These are phyloP conservation scores for Paraphoma chrysanthemicola DNA, from an alignment of 2,329 filamentous ascomycete genomes.

Conservation along the genomic window DNA sequence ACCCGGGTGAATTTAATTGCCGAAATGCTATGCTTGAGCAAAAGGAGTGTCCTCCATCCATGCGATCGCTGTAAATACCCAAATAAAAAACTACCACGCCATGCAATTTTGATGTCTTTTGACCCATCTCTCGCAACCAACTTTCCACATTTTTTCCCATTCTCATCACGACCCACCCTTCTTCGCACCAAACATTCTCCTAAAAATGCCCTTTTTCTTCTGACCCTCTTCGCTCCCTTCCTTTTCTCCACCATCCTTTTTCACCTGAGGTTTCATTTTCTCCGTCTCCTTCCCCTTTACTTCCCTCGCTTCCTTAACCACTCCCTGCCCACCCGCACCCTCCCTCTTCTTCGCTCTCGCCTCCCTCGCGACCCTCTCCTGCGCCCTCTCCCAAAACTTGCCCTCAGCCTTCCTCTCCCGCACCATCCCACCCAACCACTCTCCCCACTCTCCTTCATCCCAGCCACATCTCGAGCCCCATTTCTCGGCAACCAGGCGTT, in stretches of 20 bases:
- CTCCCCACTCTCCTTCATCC: constrained; percentile 33
- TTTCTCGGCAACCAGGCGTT: constrained; percentile 25
- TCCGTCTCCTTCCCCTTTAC: constrained; percentile 10
- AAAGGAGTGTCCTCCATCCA: not conserved
- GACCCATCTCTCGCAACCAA: too few relatives aligned
- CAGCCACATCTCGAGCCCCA: constrained; percentile 25
- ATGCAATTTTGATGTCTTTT: too few relatives aligned
- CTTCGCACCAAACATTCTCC: constrained; percentile 22
- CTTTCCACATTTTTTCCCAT: too few relatives aligned
- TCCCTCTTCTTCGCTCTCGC: constrained; percentile 9
- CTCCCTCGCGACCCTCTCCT: constrained; percentile 35
- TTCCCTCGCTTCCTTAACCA: constrained; percentile 5
- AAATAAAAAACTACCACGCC: not conserved
- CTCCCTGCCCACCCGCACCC: not conserved
- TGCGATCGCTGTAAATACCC: not conserved
- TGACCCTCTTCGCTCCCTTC: constrained; percentile 3
- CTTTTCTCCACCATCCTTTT: not conserved
- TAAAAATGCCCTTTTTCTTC: constrained; percentile 19
- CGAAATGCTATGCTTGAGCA: too few relatives aligned
- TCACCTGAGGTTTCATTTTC: not conserved
- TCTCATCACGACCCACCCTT: not conserved
- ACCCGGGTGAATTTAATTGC: too few relatives aligned
- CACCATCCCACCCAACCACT: constrained; percentile 27
- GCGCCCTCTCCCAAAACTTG: constrained; percentile 39
- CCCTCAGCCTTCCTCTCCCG: constrained; percentile 27